Conservation (phyloP, 495 filamentous ascomycete genomes). For the Penicillium daleae region DNA sequence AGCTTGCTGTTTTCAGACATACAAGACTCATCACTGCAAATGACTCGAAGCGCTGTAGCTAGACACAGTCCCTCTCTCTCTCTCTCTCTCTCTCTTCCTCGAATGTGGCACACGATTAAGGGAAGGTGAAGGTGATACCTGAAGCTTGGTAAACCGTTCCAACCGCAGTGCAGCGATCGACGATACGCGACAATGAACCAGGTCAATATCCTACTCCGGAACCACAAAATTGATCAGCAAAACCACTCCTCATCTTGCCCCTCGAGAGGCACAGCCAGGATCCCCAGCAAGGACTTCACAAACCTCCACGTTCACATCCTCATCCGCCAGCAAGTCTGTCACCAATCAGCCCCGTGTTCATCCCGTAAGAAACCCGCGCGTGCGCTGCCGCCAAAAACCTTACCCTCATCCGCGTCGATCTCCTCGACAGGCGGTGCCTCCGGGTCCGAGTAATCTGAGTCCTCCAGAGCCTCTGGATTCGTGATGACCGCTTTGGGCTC, state of each 20-base stretch:
- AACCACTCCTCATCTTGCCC: background rate
- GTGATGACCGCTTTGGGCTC: conserved; percentile 63
- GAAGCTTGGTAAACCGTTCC: conserved; percentile 77
- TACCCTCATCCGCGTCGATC: conserved; percentile 83
- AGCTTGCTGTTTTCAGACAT: conserved; percentile 15
- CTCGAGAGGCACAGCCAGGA: background rate
- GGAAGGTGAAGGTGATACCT: conserved; percentile 42
- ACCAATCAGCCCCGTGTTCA: conserved; percentile 6
- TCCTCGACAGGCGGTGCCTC: conserved; percentile 75
- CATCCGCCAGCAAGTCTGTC: conserved; percentile 68
- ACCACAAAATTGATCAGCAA: conserved; percentile 17
- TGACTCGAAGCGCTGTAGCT: background rate
- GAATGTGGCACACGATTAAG: background rate
- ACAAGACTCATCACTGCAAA: background rate
- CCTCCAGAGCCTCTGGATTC: conserved; percentile 78
- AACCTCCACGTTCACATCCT: conserved; percentile 62
- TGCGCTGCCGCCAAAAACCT: conserved; percentile 5
- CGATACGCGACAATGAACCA: conserved; percentile 80
- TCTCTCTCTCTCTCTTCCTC: background rate
- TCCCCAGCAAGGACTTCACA: conserved; percentile 7
- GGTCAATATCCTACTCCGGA: conserved; percentile 76
- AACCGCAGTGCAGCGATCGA: conserved; percentile 79
- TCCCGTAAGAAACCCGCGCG: conserved; percentile 2
- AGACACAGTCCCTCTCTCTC: background rate
- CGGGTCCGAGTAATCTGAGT: conserved; percentile 84